Conservation (phyloP, 805 yeast genomes). For the Wickerhamomyces canadensis region DNA sequence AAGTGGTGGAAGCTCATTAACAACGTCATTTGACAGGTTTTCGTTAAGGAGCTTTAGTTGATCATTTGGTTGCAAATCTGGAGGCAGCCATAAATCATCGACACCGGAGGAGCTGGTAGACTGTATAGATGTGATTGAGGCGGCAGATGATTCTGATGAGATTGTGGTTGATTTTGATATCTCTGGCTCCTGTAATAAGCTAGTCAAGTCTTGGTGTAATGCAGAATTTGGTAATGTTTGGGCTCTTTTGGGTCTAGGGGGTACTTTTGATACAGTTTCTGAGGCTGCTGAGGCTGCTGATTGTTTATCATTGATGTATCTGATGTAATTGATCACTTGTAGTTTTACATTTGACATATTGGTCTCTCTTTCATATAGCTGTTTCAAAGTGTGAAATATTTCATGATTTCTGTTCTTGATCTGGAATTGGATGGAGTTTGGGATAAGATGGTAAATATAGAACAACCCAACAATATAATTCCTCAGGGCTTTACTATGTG, state of each 20-base stretch:
- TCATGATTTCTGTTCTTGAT: constrained; percentile 34
- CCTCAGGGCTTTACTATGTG: constrained; percentile 25
- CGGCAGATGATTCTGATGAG: constrained; percentile 3
- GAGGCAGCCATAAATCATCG: constrained; percentile 33
- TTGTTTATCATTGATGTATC: constrained; percentile 19
- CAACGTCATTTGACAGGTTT: constrained; percentile 12
- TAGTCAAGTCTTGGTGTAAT: constrained; percentile 12
- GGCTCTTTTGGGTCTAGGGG: constrained; percentile 25
- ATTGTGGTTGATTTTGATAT: neutral
- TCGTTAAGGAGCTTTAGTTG: constrained; percentile 29
- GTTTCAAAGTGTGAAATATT: constrained; percentile 30
- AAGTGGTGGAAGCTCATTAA: constrained; percentile 7
- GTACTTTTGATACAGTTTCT: no score
- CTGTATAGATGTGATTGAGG: constrained; percentile 2
- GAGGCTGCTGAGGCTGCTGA: no score
- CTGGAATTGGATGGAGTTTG: constrained; percentile 35
- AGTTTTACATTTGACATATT: constrained; percentile 35
- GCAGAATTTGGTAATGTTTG: constrained; percentile 24
- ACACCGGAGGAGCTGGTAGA: constrained; percentile 17
- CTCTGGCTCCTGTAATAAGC: constrained; percentile 1
- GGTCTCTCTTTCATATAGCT: constrained; percentile 30
- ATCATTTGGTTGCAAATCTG: constrained; percentile 33
- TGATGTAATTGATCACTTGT: constrained; percentile 30
- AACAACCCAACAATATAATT: constrained; percentile 33
- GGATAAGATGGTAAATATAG: constrained; percentile 32